Evolutionary conservation across 2,329 filamentous ascomycete species (phyloP).

Genomic region (Arthroderma sp.): DNA sequence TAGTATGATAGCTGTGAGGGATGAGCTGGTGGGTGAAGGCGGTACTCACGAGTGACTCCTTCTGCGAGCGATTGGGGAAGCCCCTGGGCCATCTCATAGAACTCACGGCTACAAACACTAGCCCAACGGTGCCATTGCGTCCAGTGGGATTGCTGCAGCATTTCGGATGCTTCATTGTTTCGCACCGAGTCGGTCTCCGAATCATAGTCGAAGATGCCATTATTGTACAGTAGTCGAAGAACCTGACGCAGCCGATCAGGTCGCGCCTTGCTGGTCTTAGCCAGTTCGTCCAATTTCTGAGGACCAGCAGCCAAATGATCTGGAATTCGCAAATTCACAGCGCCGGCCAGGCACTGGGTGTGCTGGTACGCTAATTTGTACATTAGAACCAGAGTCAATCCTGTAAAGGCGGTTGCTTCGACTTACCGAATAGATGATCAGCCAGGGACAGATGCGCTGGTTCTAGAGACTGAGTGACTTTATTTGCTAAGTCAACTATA

Average conservation of each 20-base stretch:
- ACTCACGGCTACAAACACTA: slow-evolving; percentile 33
- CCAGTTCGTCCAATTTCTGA: slow-evolving; percentile 17
- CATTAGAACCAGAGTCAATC: neutral
- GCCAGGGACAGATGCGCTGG: slow-evolving; percentile 19
- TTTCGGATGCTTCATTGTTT: slow-evolving; percentile 27
- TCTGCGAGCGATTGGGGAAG: slow-evolving; percentile 23
- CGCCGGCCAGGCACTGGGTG: slow-evolving; percentile 13
- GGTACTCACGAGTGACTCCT: neutral
- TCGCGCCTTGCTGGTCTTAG: slow-evolving; percentile 13
- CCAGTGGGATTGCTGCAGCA: slow-evolving; percentile 32
- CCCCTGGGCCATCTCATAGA: slow-evolving; percentile 35
- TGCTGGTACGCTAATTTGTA: neutral
- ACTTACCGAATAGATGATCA: slow-evolving; percentile 20
- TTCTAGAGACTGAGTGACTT: slow-evolving; percentile 13
- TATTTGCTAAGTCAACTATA: neutral
- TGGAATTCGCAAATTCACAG: slow-evolving; percentile 22
- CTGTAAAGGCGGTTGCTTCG: neutral
- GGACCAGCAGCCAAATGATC: slow-evolving; percentile 19
- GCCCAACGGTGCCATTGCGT: slow-evolving; percentile 38
- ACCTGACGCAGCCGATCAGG: slow-evolving; percentile 25
- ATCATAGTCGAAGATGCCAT: slow-evolving; percentile 29
- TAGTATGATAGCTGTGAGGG: neutral
- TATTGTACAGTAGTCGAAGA: slow-evolving; percentile 23
- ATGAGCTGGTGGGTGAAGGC: neutral
- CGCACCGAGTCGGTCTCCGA: slow-evolving; percentile 19